These are phyloP conservation scores for Marasmius fiardii DNA, from an alignment of 1,284 basidiomycete genomes.

Conservation along the genomic window DNA sequence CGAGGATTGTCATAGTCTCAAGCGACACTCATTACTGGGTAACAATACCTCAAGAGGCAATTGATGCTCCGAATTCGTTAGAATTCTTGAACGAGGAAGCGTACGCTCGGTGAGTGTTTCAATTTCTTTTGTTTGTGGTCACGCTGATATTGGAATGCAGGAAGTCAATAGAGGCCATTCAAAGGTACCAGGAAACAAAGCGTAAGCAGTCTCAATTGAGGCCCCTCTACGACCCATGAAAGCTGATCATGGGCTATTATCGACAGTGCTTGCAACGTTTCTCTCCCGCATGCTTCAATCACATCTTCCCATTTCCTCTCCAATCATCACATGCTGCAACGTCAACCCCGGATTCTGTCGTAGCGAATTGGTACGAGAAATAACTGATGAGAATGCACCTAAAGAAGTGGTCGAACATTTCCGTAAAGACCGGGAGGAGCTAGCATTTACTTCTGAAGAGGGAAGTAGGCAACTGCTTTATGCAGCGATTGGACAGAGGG, in stretches of 20 bases:
- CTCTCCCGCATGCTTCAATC: constrained; percentile 29
- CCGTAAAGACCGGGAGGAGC: constrained; percentile 27
- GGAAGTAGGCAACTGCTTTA: too few relatives aligned
- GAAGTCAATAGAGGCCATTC: not conserved
- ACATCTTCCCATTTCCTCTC: too few relatives aligned
- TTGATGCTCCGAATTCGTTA: constrained; percentile 24
- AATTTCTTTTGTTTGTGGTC: not conserved
- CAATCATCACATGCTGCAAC: constrained; percentile 30
- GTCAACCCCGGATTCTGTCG: constrained; percentile 47
- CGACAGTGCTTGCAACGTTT: constrained; percentile 39
- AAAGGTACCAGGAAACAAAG: constrained; percentile 24
- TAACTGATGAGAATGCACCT: too few relatives aligned
- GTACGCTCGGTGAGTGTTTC: constrained; percentile 19
- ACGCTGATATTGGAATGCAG: not conserved
- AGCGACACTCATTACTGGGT: constrained; percentile 34
- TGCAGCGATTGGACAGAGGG: constrained; percentile 31
- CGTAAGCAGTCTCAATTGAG: constrained; percentile 25
- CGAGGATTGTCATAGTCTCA: constrained; percentile 34
- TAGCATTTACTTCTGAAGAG: too few relatives aligned
- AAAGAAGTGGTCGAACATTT: constrained; percentile 14
- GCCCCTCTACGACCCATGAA: too few relatives aligned
- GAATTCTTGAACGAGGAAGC: constrained; percentile 26
- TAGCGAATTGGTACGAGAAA: constrained; percentile 34
- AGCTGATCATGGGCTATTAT: too few relatives aligned
- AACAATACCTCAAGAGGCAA: constrained; percentile 22